Percentiles rank a stretch among this genome's conserved stretches.
Conservation (phyloP, 495 filamentous ascomycete species). For the Penicillium turbatum region DNA sequence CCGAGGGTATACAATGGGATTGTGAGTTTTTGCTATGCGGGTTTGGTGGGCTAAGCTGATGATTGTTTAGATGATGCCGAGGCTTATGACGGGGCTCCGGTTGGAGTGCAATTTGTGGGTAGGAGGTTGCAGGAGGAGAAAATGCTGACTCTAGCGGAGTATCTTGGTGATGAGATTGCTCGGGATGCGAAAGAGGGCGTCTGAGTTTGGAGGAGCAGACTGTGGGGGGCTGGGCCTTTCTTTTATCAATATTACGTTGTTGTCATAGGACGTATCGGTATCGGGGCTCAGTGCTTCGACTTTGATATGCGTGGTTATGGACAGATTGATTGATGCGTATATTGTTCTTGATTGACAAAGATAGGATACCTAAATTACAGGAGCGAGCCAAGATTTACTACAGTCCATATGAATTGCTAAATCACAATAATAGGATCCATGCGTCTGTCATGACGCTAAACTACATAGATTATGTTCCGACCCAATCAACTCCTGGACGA, state of each 20-base stretch:
- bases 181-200: neutral
- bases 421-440: too few relatives aligned
- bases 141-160: slow-evolving; percentile 40
- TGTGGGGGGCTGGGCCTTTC: neutral
- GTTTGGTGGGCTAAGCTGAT: neutral
- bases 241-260: neutral
- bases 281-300: too few relatives aligned
- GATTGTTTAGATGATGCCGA: slow-evolving; percentile 45
- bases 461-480: neutral
- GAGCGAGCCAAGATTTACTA: neutral
- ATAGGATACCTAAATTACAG: neutral
- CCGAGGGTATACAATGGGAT: slow-evolving; percentile 38
- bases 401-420: neutral
- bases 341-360: too few relatives aligned
- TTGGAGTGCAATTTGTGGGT: slow-evolving; percentile 50
- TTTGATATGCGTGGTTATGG: too few relatives aligned
- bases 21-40: slow-evolving; percentile 44
- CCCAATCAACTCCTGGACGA: slow-evolving; percentile 9
- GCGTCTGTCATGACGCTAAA: neutral
- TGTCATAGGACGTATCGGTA: neutral
- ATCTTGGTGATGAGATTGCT: slow-evolving; percentile 27
- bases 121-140: slow-evolving; percentile 53
- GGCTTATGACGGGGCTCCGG: slow-evolving; percentile 51
- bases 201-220: neutral
- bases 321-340: too few relatives aligned